Evolutionary conservation across 768 basidiomycete species (phyloP), one percentile per base, ranked within the genome.

Genomic region (Lactarius deliciosus): DNA sequence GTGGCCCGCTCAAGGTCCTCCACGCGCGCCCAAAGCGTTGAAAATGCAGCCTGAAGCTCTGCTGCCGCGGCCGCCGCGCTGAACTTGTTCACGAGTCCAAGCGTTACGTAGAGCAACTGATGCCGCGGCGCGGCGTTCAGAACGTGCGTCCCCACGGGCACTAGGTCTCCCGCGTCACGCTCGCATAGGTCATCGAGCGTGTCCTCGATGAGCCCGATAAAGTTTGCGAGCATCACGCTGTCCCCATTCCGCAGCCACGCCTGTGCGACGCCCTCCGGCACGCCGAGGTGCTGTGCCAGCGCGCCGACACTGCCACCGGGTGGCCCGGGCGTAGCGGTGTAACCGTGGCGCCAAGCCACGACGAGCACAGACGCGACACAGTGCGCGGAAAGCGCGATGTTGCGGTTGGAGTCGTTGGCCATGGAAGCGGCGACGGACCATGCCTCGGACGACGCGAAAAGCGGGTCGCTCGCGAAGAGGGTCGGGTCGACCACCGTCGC

Each of bases 21-120:
- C 40, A 63, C 57, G 22, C 65, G 61, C 10, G 13, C 4, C 47
- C 45, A 66, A 53, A 66, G 57, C 41, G 18, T 32, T 38, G 3
- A 22, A 30, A 66, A 63, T 10, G 57, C 40, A 2, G 22, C 57
- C 9, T 54, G 61, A n/a, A 66, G 34, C 47, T 66, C 65, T 1
- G 2, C 2, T 25, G 57, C 47, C 16, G 57, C 40, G 2, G n/a
- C 40, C 22, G 50, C 57, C 10, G 61, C 50, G n/a, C 28, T 50
- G 18, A 63, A 60, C 50, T 67, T 67, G 61, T 67, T 67, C 57
- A n/a, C 66, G 13, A 59, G 6, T 8, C 57, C 57, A 18, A 67
- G 28, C 16, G 61, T 53, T 15, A 40, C 32, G 40, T 63, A 38
- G 8, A 63, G 38, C 25, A 67, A 20, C 18, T 63, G 57, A 41